These are phyloP conservation scores for Scheffersomyces parashehatae DNA, from an alignment of 1,139 yeast genomes.

Conservation along the genomic window DNA sequence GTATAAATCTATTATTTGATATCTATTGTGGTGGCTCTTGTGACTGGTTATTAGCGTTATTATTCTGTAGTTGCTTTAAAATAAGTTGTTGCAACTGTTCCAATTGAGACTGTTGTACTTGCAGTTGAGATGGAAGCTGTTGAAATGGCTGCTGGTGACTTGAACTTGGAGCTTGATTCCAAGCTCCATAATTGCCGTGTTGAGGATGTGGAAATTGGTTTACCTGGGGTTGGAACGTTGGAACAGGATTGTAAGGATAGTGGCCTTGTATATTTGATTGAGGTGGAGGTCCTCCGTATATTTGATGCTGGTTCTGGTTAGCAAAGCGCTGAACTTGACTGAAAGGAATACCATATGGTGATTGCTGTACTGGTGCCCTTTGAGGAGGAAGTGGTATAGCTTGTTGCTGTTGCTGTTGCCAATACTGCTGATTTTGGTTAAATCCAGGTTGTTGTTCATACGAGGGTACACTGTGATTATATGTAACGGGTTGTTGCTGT, in stretches of 20 bases:
- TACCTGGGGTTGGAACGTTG: slow-evolving; percentile 1
- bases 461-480: slow-evolving; percentile 2
- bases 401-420: slow-evolving; percentile 5
- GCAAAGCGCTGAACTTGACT: slow-evolving; percentile 11
- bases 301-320: slow-evolving; percentile 7
- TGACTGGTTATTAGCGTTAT: slow-evolving; percentile 12
- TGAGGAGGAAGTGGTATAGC: slow-evolving; percentile 6
- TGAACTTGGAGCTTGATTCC: neutral
- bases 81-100: slow-evolving; percentile 33
- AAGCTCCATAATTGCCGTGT: neutral
- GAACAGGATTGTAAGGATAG: neutral
- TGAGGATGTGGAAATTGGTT: slow-evolving; percentile 1
- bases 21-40: slow-evolving; percentile 4
- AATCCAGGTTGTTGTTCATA: neutral
- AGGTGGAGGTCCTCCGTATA: slow-evolving; percentile 1
- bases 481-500: slow-evolving; percentile 7
- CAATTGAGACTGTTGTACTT: slow-evolving; percentile 15
- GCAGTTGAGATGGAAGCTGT: slow-evolving; percentile 6
- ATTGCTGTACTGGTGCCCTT: slow-evolving; percentile 3
- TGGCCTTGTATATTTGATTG: slow-evolving; percentile 1
- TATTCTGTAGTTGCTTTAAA: slow-evolving; percentile 22
- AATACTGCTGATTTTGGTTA: slow-evolving; percentile 2
- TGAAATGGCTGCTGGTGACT: slow-evolving; percentile 5
- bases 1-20: neutral
- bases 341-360: slow-evolving; percentile 18